Evolutionary conservation across 2,329 filamentous ascomycete genomes (phyloP), one percentile per base, ranked within the genome.

Genomic region (Aspergillus nomiae): DNA sequence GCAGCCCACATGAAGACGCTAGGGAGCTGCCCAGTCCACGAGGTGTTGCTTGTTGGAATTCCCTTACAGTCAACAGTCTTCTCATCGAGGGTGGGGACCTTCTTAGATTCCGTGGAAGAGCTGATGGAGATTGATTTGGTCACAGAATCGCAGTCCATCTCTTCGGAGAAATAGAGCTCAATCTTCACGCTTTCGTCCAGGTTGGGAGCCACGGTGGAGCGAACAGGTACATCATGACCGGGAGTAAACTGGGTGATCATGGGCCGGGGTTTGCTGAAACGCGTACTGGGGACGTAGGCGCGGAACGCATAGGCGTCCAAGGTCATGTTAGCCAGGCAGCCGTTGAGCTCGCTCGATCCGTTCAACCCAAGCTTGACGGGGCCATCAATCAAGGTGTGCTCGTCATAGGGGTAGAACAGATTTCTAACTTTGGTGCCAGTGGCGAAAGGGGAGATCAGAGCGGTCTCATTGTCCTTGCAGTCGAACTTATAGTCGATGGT

Each of bases 381-480:
- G 1, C 85, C 84, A 1, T 74, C 71, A 55, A 79, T 78, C 21
- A 90, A 76, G 0, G 75, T 82, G 61, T 84, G 77, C 63, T 86
- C 81, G 24, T 87, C 86, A 67, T 86, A 87, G 0, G 87, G 87
- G 69, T 85, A 86, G 71, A 90, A 88, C 14, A 90, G 71, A 68
- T 89, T 89, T 70, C 84, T 86, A 65, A 90, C 87, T 0, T 80
- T 85, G 1, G 82, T 84, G 16, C 81, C 83, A 2, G 75, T 71
- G 14, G 80, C 76, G 61, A 87, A 90, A 0, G 87, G 86, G 8
- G 87, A 77, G 41, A 89, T 76, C 41, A 89, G 79, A 1, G 84
- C 85, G 3, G 75, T 74, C 12, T 76, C 70, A 28, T 76, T 75
- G 41, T 81, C 76, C n/a, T 71, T 76, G 73, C 88, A 90, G 69